A percentile compares a stretch with the other conserved stretches of the same genome.
phyloP scores from a whole-genome alignment of 768 basidiomycete genomes.

The Lactifluus piperatus region DNA sequence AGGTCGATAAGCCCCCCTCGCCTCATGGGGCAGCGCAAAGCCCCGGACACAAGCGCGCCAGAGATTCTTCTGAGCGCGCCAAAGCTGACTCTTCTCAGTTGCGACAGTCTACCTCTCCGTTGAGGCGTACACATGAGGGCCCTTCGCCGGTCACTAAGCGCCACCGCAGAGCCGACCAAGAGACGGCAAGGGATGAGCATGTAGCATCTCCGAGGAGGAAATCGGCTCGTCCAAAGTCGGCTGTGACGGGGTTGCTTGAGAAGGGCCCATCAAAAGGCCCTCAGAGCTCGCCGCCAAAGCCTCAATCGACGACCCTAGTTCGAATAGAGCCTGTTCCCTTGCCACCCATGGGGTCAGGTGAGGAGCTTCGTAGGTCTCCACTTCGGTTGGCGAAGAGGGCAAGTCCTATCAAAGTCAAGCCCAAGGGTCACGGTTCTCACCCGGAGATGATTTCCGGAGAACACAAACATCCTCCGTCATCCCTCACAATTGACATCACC shows the following conservation, averaged over 20 bases:
- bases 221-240: not conserved
- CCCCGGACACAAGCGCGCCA: not conserved
- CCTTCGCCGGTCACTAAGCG: not conserved
- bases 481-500: conserved; percentile 21
- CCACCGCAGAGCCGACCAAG: not conserved
- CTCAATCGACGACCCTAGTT: not conserved
- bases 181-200: not conserved
- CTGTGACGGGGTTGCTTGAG: not conserved
- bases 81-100: not conserved
- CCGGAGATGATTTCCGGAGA: not conserved
- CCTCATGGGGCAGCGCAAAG: not conserved
- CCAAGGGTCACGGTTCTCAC: not conserved
- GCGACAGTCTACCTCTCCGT: not conserved
- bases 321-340: conserved; percentile 14
- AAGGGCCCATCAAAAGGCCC: not conserved
- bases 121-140: not conserved
- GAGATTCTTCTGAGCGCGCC: not conserved
- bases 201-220: conserved; percentile 15
- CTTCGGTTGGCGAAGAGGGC: conserved; percentile 4
- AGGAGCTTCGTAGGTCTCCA: not conserved
- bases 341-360: conserved; percentile 15
- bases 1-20: not conserved
- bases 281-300: conserved; percentile 11
- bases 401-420: conserved; percentile 7
- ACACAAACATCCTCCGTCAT: not conserved